phyloP scores from a whole-genome alignment of 225 moss, liverwort and hornwort genomes.

The Pseudoscleropodium purum region DNA sequence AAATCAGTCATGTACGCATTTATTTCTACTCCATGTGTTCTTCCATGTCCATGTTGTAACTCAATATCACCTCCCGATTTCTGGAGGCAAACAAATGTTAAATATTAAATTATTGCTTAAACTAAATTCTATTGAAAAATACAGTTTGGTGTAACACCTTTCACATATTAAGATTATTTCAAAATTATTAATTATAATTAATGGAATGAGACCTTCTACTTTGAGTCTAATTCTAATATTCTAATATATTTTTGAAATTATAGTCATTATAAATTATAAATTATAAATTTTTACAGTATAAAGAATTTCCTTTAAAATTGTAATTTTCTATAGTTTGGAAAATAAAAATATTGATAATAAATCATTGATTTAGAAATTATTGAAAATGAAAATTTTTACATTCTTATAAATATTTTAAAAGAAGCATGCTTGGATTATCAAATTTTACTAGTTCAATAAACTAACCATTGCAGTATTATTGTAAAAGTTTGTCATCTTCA shows the following conservation, averaged over 20 bases:
- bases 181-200: background rate
- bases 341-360: no score
- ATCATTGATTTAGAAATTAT: background rate
- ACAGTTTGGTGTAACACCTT: background rate
- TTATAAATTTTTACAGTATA: no score
- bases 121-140: background rate
- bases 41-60: constrained; percentile 18
- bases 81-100: background rate
- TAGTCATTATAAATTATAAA: rapidly evolving
- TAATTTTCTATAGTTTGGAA: no score
- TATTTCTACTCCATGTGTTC: constrained; percentile 40
- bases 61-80: constrained; percentile 64
- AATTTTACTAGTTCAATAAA: background rate
- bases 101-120: background rate
- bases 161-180: background rate
- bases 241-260: background rate
- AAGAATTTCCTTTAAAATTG: rapidly evolving
- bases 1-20: constrained; percentile 60
- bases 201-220: background rate
- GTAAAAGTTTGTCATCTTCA: constrained; percentile 57
- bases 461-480: constrained; percentile 52
- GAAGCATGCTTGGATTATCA: background rate
- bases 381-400: background rate
- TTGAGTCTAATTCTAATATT: background rate
- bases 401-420: background rate